phyloP scores from a whole-genome alignment of 768 basidiomycete genomes.

The Hydnum rufescens region DNA sequence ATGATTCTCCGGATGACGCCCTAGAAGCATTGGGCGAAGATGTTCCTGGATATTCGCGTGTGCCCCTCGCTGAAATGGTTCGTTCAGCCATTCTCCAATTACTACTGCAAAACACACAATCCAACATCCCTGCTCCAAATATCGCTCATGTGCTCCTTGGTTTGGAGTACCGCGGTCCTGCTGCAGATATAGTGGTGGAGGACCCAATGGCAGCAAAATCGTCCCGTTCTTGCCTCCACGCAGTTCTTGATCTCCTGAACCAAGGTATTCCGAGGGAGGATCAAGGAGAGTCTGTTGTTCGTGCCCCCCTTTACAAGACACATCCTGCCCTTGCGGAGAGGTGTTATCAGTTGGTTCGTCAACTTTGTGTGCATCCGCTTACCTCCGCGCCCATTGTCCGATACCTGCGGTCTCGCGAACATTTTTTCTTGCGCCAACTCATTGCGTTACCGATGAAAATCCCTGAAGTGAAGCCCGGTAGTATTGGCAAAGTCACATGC shows the following conservation, averaged over 20 bases:
- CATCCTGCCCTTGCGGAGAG: conserved; percentile 69
- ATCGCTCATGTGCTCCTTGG: conserved; percentile 68
- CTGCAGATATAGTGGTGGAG: conserved; percentile 45
- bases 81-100: conserved; percentile 62
- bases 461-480: conserved; percentile 29
- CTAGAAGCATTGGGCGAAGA: conserved; percentile 5
- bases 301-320: conserved; percentile 13
- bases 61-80: conserved; percentile 46
- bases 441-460: conserved; percentile 37
- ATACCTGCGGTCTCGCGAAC: conserved; percentile 70
- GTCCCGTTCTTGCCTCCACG: conserved; percentile 53
- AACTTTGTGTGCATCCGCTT: conserved; percentile 69
- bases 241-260: conserved; percentile 60
- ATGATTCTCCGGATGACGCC: conserved; percentile 29
- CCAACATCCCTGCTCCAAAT: conserved; percentile 48
- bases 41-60: neutral
- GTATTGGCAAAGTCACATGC: conserved; percentile 39
- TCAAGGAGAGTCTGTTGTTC: neutral
- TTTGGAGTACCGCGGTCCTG: conserved; percentile 34
- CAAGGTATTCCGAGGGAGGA: conserved; percentile 44
- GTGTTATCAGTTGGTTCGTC: conserved; percentile 63
- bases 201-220: conserved; percentile 61
- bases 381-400: conserved; percentile 68
- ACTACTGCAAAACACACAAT: conserved; percentile 55
- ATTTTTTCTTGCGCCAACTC: conserved; percentile 80